Percentiles rank a stretch among this genome's conserved stretches.
Evolutionary conservation across 495 filamentous ascomycete species (phyloP).

Genomic region (Trichoderma orchidacearum): DNA sequence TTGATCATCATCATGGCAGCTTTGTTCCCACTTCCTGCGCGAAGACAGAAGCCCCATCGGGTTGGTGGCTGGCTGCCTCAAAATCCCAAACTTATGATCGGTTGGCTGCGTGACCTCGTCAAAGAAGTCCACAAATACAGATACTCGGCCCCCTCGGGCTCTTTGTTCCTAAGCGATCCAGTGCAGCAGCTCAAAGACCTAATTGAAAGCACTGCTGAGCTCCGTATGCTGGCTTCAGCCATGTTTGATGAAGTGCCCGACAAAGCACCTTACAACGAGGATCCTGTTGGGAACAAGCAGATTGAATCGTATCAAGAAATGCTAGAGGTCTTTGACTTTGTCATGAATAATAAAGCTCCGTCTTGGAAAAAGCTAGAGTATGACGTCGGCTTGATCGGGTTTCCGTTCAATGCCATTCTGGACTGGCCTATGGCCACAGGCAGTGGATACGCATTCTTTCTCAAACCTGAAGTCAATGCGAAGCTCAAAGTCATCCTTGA

Average conservation of each 20-base stretch:
- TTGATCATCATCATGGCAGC: neutral
- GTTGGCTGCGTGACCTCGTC: neutral
- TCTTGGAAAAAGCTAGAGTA: slow-evolving; percentile 36
- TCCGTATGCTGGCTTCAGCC: slow-evolving; percentile 16
- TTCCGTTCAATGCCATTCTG: slow-evolving; percentile 33
- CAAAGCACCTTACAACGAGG: slow-evolving; percentile 27
- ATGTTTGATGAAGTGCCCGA: slow-evolving; percentile 47
- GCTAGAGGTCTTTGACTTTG: slow-evolving; percentile 35
- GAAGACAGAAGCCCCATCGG: neutral
- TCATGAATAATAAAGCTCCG: slow-evolving; percentile 34
- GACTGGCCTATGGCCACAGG: slow-evolving; percentile 51
- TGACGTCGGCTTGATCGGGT: slow-evolving; percentile 7
- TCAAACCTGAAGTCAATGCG: slow-evolving; percentile 38
- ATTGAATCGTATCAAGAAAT: slow-evolving; percentile 39
- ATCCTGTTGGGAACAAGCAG: slow-evolving; percentile 32
- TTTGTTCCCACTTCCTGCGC: neutral
- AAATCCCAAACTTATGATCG: neutral
- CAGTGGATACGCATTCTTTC: slow-evolving; percentile 40
- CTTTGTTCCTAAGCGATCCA: neutral
- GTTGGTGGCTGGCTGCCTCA: slow-evolving; percentile 1
- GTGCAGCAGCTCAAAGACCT: slow-evolving; percentile 3
- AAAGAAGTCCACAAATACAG: neutral
- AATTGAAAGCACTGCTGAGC: slow-evolving; percentile 12
- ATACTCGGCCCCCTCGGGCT: neutral
- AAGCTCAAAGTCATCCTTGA: slow-evolving; percentile 43